A percentile compares a stretch with the other conserved stretches of the same genome.
Evolutionary conservation across 306 rosid genomes (phyloP).

Genomic region (Fragaria nilgerrensis): DNA sequence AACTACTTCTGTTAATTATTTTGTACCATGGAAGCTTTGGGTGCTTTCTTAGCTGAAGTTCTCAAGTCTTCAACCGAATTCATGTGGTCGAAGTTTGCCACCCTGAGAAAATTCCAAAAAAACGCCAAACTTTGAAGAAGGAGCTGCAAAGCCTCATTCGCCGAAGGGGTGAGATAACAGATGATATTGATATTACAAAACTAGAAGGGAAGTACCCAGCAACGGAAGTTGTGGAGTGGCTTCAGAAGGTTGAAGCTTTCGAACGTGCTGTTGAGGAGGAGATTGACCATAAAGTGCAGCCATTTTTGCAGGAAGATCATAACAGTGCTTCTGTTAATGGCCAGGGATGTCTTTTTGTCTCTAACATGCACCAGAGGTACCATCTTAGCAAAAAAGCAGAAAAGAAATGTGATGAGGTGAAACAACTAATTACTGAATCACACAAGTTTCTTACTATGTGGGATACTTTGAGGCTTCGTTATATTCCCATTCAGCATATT

Average conservation of each 20-base stretch:
- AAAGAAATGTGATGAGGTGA: constrained; percentile 1
- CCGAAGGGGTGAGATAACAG: not conserved
- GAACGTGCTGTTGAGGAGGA: not conserved
- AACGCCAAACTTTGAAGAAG: not conserved
- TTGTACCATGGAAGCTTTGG: not conserved
- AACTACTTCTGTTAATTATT: not conserved
- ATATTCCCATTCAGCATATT: constrained; percentile 12
- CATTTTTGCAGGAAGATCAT: not conserved
- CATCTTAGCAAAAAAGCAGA: constrained; percentile 10
- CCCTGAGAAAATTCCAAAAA: constrained; percentile 6
- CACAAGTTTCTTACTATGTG: not conserved
- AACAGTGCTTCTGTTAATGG: not conserved
- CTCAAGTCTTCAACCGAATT: not conserved
- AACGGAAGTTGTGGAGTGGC: not conserved
- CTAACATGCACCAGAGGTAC: constrained; percentile 9
- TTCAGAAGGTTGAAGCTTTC: constrained; percentile 4
- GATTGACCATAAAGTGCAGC: constrained; percentile 1
- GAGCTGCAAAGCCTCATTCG: not conserved
- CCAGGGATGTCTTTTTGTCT: constrained; percentile 11
- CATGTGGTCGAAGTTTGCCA: not conserved
- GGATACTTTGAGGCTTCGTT: not conserved
- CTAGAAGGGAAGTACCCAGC: constrained; percentile 8
- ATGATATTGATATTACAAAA: not conserved
- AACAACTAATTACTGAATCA: not conserved
- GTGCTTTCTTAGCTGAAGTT: not conserved